Evolutionary conservation across 345 rosid species (phyloP), one percentile per base, ranked within the genome.

Genomic region (Eucalyptus pauciflora): DNA sequence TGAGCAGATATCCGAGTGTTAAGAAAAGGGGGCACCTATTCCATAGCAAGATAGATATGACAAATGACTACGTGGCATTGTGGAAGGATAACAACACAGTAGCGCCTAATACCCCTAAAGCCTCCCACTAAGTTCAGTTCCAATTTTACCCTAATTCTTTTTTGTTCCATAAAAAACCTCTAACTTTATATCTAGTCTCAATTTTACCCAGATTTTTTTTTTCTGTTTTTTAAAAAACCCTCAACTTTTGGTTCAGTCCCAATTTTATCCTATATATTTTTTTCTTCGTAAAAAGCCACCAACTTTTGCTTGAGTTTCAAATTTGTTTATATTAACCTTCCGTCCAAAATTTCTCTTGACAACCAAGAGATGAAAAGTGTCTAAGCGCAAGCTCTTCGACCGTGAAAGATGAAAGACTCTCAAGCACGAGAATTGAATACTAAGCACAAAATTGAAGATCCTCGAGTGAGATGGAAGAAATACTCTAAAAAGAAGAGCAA

Each of bases 311-410:
- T 8, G 62, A 56, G 62, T 56, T 22, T 24, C 29, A 56, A 56
- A 56, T 56, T 1, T 56, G 1, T 4, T 56, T 24, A 56, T 22
- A 10, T 1, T 56, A 56, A 56, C 29, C 62, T 24, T 56, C 29
- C 0, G 0, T 56, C 1, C 62, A 56, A 56, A 56, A 56, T 56
- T 56, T 56, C 29, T 56, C 62, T 56, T 56, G 29, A 56, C 13
- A 24, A 56, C 0, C 1, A 24, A 56, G 62, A 56, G 62, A 56
- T 4, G 10, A 8, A 56, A 24, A 0, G 62, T 56, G 62, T 10
- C 0, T 24, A 12, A 56, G 62, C 0, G 1, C 3, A 5, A 56
- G 29, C 62, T 56, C 60, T 54, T 11, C 0, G 1, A 24, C 5
- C 2, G 13, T 2, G 62, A 56, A 56, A 56, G 6, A 56, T 56